phyloP scores from a whole-genome alignment of 345 rosid species.

The Eutrema yunnanense region DNA sequence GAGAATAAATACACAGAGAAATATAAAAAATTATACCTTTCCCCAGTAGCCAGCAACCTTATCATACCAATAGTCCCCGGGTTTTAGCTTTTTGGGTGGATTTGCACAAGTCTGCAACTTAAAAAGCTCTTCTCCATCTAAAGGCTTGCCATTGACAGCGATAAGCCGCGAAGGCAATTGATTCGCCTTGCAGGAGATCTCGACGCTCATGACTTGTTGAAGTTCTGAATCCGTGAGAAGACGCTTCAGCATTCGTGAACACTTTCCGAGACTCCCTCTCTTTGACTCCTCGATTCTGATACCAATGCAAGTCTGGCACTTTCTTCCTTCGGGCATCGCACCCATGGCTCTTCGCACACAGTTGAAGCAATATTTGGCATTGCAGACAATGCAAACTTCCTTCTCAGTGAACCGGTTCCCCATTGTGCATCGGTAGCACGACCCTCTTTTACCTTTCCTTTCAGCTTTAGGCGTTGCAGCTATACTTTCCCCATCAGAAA shows the following conservation, averaged over 20 bases:
- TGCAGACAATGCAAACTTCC: constrained; percentile 82
- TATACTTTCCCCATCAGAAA: constrained; percentile 34
- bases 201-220: constrained; percentile 50
- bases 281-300: constrained; percentile 54
- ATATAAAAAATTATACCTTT: constrained; percentile 46
- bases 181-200: constrained; percentile 53
- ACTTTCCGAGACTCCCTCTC: constrained; percentile 52
- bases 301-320: constrained; percentile 71
- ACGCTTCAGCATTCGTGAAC: constrained; percentile 56
- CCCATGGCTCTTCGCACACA: constrained; percentile 88
- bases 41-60: constrained; percentile 85
- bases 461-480: constrained; percentile 36
- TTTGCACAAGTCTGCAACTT: constrained; percentile 48
- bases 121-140: constrained; percentile 43
- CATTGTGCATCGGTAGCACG: constrained; percentile 66
- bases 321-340: constrained; percentile 91
- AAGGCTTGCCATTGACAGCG: constrained; percentile 47
- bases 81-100: constrained; percentile 72
- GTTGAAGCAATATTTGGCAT: constrained; percentile 61
- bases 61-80: constrained; percentile 89
- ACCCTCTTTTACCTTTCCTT: constrained; percentile 63
- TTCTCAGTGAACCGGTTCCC: constrained; percentile 64
- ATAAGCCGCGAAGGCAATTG: constrained; percentile 65
- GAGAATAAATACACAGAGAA: not conserved
- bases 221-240: constrained; percentile 46